These are phyloP conservation scores for Eremochloa ophiuroides DNA, from an alignment of 176 grass and related monocot genomes.

Conservation along the genomic window DNA sequence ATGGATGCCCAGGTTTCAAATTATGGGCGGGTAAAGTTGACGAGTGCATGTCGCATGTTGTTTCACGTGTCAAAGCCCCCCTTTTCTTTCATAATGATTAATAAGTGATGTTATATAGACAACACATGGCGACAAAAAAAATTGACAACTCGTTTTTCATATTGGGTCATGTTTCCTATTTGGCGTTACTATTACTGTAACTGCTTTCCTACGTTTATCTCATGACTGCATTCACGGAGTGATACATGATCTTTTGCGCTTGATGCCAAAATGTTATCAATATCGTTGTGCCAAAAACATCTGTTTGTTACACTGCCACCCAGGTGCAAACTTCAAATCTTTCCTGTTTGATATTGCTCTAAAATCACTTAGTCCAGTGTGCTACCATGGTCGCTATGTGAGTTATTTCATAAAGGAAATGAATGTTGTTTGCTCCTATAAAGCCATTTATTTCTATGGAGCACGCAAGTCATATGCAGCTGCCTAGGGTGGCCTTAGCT, in stretches of 20 bases:
- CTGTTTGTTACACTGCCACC: not conserved
- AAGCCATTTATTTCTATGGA: not conserved
- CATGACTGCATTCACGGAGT: not conserved
- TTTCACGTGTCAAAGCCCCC: not conserved
- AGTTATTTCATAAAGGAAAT: not conserved
- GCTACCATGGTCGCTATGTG: not conserved
- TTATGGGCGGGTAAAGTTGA: not conserved
- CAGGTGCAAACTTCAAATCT: not conserved
- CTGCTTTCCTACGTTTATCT: not conserved
- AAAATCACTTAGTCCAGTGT: not conserved
- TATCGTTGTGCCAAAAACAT: not conserved
- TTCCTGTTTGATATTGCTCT: not conserved
- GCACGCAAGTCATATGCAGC: not conserved
- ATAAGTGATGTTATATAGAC: not conserved
- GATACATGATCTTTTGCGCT: not conserved
- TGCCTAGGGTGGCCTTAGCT: not conserved
- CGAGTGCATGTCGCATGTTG: not conserved
- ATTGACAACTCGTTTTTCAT: not conserved
- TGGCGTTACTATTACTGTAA: not conserved
- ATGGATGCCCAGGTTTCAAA: not conserved
- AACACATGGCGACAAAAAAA: not conserved
- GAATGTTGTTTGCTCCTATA: not conserved
- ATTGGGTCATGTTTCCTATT: not conserved
- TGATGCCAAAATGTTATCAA: not conserved
- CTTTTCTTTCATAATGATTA: not conserved